Percentiles rank a stretch among this genome's conserved stretches.
Evolutionary conservation across 2,329 filamentous ascomycete species (phyloP).

Genomic region (Botryotinia globosa): DNA sequence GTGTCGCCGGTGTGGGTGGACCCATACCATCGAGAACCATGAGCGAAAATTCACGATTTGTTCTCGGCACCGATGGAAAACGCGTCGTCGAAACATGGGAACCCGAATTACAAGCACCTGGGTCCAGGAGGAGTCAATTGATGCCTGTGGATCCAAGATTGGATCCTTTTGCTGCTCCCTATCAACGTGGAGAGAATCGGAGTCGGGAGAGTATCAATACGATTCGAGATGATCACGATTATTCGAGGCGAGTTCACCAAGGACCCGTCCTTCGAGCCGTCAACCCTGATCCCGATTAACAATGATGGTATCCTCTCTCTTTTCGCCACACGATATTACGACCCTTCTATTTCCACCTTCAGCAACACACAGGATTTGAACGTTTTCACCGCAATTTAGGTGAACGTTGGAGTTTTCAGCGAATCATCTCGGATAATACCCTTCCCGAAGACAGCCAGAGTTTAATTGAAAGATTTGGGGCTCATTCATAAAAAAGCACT

Average conservation of each 20-base stretch:
- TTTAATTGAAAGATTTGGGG: conserved; percentile 6
- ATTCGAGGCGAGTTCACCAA: conserved; percentile 52
- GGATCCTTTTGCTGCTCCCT: conserved; percentile 59
- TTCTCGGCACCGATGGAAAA: conserved; percentile 39
- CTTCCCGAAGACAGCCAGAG: conserved; percentile 3
- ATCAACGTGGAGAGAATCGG: conserved; percentile 52
- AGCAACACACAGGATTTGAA: conserved; percentile 20
- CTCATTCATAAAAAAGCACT: background rate
- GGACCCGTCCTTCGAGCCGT: conserved; percentile 55
- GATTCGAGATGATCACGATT: conserved; percentile 63
- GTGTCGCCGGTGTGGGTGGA: conserved; percentile 28
- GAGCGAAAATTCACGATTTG: conserved; percentile 40
- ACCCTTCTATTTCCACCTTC: conserved; percentile 9
- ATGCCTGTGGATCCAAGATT: conserved; percentile 62
- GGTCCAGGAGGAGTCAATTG: conserved; percentile 50
- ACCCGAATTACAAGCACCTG: conserved; percentile 23
- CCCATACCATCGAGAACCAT: conserved; percentile 35
- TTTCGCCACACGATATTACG: conserved; percentile 19
- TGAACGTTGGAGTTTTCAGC: conserved; percentile 21
- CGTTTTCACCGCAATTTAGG: conserved; percentile 18
- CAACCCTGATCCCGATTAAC: conserved; percentile 50
- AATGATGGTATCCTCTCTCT: conserved; percentile 21
- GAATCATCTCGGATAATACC: conserved; percentile 16
- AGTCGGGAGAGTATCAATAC: conserved; percentile 64
- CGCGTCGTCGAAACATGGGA: conserved; percentile 39